Evolutionary conservation across 1,139 yeast genomes (phyloP).

Genomic region (Pichia sp.): DNA sequence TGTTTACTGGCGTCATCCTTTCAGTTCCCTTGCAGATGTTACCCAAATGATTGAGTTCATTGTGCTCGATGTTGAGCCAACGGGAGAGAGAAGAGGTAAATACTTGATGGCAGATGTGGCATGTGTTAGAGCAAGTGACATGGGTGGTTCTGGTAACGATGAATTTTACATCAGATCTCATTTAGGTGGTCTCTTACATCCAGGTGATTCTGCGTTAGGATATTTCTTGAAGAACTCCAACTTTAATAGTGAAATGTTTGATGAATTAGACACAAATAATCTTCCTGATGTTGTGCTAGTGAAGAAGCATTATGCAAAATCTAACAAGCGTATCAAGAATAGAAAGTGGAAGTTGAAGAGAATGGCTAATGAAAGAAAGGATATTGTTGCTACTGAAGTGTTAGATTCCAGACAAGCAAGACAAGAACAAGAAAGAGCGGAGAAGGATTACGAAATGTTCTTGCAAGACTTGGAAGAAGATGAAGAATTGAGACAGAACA

Average conservation of each 20-base stretch:
- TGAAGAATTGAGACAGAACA: conserved; percentile 83
- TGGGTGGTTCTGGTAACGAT: conserved; percentile 70
- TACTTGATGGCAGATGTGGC: conserved; percentile 84
- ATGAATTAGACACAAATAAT: conserved; percentile 51
- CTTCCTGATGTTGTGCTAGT: conserved; percentile 88
- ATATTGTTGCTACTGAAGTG: conserved; percentile 67
- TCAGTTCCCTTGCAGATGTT: conserved; percentile 68
- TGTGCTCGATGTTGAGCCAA: conserved; percentile 89
- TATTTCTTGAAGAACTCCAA: conserved; percentile 79
- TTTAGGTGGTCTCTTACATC: conserved; percentile 87
- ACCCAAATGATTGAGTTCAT: conserved; percentile 81
- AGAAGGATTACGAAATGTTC: conserved; percentile 91
- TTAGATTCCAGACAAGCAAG: conserved; percentile 51
- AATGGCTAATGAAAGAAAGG: conserved; percentile 94
- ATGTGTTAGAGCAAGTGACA: conserved; percentile 77
- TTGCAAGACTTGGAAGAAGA: conserved; percentile 98
- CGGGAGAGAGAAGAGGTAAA: conserved; percentile 77
- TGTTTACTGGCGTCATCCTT: conserved; percentile 87
- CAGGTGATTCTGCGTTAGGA: conserved; percentile 94
- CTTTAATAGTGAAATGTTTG: conserved; percentile 83
- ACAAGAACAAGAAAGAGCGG: conserved; percentile 88
- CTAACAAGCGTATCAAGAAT: conserved; percentile 67
- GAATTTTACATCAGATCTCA: conserved; percentile 82
- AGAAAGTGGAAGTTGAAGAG: conserved; percentile 95
- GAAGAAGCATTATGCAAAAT: conserved; percentile 84